Evolutionary conservation across 202 grass and related monocot species (phyloP), one percentile per base, ranked within the genome.

Genomic region (Panicum virgatum): DNA sequence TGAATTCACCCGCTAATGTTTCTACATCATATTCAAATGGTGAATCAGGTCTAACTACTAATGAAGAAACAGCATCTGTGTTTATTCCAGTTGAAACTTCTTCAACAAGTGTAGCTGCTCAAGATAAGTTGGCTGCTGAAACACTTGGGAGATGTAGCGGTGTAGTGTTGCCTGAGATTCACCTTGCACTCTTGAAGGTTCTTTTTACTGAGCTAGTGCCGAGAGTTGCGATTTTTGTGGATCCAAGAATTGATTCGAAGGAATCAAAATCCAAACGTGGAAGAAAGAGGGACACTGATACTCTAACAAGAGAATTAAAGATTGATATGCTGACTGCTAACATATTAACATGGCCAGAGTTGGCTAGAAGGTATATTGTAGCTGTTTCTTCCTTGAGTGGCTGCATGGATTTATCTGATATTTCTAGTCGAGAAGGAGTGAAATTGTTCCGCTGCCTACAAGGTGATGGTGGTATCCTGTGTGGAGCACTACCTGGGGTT

Each of bases 231-330:
- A 72, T 91, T 77, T 99, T 92, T 86, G 89, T 99, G 69, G 96
- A 99, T 85, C 96, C 96, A 64, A 96, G 86, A 67, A 77, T 89
- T 68, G 93, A 99, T 48, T 75, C 81, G 10, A 96, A 92, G 72
- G 96, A 99, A 91, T 99, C 96, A 85, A 96, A 86, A 88, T 82
- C 92, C 46, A 95, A 86, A 50, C 90, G 96, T 0, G 96, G 96
- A 74, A 96, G 92, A 88, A 99, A 93, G 76, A 99, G 87, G 83
- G 90, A 99, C 44, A 45, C 75, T 72, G 96, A 99, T 50, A 96
- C 38, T 80, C 76, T 86, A 80, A 71, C 83, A 84, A 99, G 93
- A 79, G 96, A 98, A 60, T 39, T 82, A 52, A 98, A 93, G 46
- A 87, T 91, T 75, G 89, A 93, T 75, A 88, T 92, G 75, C 84